Base-by-base conservation (phyloP, 805 yeast species). In the Metschnikowia colocasiae region DNA sequence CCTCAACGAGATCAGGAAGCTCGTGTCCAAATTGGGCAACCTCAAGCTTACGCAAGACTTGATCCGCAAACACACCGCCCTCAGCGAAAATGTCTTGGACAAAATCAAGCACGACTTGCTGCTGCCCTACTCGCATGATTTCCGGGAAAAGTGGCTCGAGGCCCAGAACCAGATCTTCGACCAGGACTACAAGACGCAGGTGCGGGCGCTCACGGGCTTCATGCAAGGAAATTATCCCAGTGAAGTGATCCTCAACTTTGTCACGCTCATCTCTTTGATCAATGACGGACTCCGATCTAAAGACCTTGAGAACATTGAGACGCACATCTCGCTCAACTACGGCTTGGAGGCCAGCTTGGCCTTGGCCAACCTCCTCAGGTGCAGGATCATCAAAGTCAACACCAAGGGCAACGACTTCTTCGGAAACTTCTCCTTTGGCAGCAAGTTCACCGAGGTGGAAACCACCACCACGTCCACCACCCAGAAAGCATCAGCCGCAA, bases 91-190 rank as follows among this genome's bases (percentile, higher is more conserved):
- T 27, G 72, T 87, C 1, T 67, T 87, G 57, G 60, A 68, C 10
- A 64, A 68, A 31, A 79, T 82, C 15, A 71, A 71, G 39, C 51
- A 52, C 38, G 52, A 54, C 36, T 23, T 26, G n/a, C 40, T 35
- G 15, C 48, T 52, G 18, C 49, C 40, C 1, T 40, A 44, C n/a
- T 69, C 64, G 31, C 60, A 57, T 50, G 53, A 62, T 25, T 62
- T 60, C 31, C 69, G 78, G 58, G 78, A 77, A 48, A 64, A 68
- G 9, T 73, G 76, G 48, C 62, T 85, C 15, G 81, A 78, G 46
- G 68, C 85, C 32, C 88, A 86, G 59, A 91, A 88, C 61, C 88
- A 85, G 43, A 69, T 90, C 1, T 67, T 88, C 35, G 77, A 67
- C 8, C 55, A 62, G 46, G 72, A 69, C 40, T 71, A 71, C 53